Percentiles rank a stretch among this genome's conserved stretches.
These are phyloP conservation scores for Trichoderma koningii DNA, from an alignment of 2,329 filamentous ascomycete genomes.

Conservation along the genomic window DNA sequence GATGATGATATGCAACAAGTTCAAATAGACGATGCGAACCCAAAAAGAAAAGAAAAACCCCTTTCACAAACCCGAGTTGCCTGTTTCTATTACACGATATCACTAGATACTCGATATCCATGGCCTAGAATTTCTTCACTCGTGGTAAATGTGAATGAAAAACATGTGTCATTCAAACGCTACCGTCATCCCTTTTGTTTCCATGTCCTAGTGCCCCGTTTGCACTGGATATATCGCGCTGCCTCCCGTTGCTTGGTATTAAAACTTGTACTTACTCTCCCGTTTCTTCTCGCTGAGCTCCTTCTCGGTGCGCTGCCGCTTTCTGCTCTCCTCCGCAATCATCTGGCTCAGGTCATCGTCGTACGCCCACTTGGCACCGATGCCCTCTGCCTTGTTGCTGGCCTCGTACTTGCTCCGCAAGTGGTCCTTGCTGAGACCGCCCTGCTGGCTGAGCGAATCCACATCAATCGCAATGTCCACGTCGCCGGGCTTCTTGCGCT, in stretches of 20 bases:
- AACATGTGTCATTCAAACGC: constrained; percentile 7
- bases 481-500: constrained; percentile 95
- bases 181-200: constrained; percentile 4
- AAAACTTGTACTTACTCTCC: constrained; percentile 53
- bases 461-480: constrained; percentile 90
- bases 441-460: constrained; percentile 72
- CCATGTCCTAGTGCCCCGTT: neutral
- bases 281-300: constrained; percentile 71
- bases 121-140: too few species aligned
- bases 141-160: too few species aligned
- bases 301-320: constrained; percentile 85
- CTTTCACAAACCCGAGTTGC: too few species aligned
- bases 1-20: too few species aligned
- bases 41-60: too few species aligned
- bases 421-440: constrained; percentile 82
- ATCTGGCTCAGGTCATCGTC: constrained; percentile 93
- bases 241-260: neutral
- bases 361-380: constrained; percentile 68
- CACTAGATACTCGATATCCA: neutral
- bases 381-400: constrained; percentile 65
- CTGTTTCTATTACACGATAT: constrained; percentile 9
- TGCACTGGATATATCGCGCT: too few species aligned
- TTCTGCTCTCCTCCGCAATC: constrained; percentile 91
- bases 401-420: constrained; percentile 78
- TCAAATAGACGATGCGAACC: too few species aligned